Percentiles rank a stretch among this genome's conserved stretches.
Evolutionary conservation across 257 asterid species (phyloP).

Genomic region (Petunia secreta): DNA sequence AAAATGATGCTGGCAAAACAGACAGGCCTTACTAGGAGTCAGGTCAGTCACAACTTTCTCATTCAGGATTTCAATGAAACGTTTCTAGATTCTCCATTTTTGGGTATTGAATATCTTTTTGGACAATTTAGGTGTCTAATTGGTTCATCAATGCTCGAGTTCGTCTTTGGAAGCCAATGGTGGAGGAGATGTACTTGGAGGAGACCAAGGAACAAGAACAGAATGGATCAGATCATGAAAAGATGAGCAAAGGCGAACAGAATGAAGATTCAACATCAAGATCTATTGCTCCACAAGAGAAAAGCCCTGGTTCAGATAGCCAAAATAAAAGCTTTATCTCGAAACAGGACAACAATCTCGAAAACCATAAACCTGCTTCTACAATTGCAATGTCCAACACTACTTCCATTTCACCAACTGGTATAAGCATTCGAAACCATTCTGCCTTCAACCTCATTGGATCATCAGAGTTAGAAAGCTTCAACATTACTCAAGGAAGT

Average conservation of each 20-base stretch:
- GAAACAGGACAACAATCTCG: constrained; percentile 37
- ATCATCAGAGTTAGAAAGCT: constrained; percentile 59
- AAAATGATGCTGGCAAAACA: constrained; percentile 96
- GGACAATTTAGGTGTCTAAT: constrained; percentile 73
- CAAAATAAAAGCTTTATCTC: constrained; percentile 41
- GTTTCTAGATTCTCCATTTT: neutral
- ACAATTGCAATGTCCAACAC: constrained; percentile 42
- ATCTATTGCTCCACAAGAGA: constrained; percentile 46
- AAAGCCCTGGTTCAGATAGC: constrained; percentile 44
- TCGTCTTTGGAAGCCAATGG: constrained; percentile 99
- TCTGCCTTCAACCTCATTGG: constrained; percentile 66
- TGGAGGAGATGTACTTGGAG: constrained; percentile 95
- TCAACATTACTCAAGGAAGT: constrained; percentile 51
- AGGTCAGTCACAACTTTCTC: constrained; percentile 46
- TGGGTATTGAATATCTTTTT: neutral
- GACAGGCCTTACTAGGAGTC: constrained; percentile 96
- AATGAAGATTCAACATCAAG: constrained; percentile 60
- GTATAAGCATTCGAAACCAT: constrained; percentile 43
- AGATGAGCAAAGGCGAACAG: constrained; percentile 46
- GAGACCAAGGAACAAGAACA: constrained; percentile 83
- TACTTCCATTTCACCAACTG: constrained; percentile 46
- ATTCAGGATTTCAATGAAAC: neutral
- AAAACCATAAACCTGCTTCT: constrained; percentile 33
- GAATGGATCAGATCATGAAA: constrained; percentile 62
- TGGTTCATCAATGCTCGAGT: constrained; percentile 99